Base-by-base conservation (phyloP, 1,139 yeast genomes). In the Geotrichum fermentans region DNA sequence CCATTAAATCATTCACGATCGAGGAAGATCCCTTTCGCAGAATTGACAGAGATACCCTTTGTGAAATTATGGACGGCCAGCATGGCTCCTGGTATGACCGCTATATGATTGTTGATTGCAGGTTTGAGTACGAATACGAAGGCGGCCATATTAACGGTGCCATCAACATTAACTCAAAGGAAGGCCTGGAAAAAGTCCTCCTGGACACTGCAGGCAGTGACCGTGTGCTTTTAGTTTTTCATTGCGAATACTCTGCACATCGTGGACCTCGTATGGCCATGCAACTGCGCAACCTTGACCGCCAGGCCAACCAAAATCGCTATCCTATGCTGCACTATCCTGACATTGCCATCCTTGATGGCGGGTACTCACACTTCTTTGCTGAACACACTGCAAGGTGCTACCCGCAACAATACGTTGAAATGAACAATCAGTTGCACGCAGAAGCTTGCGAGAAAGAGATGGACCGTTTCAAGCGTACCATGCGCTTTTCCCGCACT, bases 91-190 rank as follows among this genome's bases (percentile, higher is more conserved):
- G 71, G 44, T 90, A 83, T 63, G 82, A 82, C 56, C 78, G 80
- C 35, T 72, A 78, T 45, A 60, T 78, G 6, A 70, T 92, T 32
- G 73, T 94, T 13, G 98, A 92, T 67, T 89, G 97, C 64, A 77
- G 98, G 45, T 92, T 92, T 62, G 88, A 83, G 59, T 92, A 92
- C 69, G 98, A 92, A 67, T 94, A 70, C 65, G 74, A 77, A 35
- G 97, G 98, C 24, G 98, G 98, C 29, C 98, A 94, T 66, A 87
- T 92, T 43, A 77, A 74, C 40, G 82, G 86, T 41, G 95, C 98
- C 11, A 61, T 85, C 49, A 92, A 92, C 64, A 73, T 89, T 36
- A 80, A 86, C 39, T 77, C 84, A 41, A 83, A 84, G 57, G 78
- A 78, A 51, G 82, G 78, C 45, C 70, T 92, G 45, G 92, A 85